phyloP scores from a whole-genome alignment of 1,139 yeast species.

The Geotrichum reessii region DNA sequence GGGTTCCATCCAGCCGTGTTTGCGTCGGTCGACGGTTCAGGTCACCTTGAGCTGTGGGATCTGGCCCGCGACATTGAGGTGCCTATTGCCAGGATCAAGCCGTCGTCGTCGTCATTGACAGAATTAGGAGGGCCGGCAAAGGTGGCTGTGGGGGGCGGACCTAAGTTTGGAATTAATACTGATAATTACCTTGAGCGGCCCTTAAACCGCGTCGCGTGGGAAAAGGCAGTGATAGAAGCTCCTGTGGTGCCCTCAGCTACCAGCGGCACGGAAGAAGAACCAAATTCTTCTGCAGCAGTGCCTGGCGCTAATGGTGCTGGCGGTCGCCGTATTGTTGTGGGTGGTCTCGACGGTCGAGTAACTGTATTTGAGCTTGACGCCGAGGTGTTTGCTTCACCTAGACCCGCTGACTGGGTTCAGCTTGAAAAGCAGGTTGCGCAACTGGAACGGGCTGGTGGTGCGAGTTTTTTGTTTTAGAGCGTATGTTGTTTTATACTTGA shows the following conservation, averaged over 20 bases:
- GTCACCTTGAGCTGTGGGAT: slow-evolving; percentile 54
- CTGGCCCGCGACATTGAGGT: slow-evolving; percentile 39
- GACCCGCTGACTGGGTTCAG: slow-evolving; percentile 21
- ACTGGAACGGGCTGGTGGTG: not conserved
- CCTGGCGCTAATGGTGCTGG: slow-evolving; percentile 29
- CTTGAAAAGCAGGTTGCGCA: slow-evolving; percentile 8
- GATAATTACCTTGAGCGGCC: slow-evolving; percentile 12
- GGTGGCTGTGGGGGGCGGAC: not conserved
- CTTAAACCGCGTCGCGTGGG: slow-evolving; percentile 17
- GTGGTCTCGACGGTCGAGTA: slow-evolving; percentile 36
- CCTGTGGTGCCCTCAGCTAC: slow-evolving; percentile 12
- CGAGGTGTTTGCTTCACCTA: slow-evolving; percentile 20
- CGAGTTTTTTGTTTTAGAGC: not conserved
- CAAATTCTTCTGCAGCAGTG: slow-evolving; percentile 26
- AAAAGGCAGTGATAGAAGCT: not conserved
- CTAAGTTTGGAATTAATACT: not conserved
- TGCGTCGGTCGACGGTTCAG: slow-evolving; percentile 45
- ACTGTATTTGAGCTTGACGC: slow-evolving; percentile 32
- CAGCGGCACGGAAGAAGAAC: not conserved
- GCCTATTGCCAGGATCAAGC: slow-evolving; percentile 35
- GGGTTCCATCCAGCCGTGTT: slow-evolving; percentile 45
- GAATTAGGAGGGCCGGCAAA: too few species aligned
- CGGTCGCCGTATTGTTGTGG: slow-evolving; percentile 32
- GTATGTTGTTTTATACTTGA: too few species aligned
- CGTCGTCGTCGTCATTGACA: not conserved